Conservation (phyloP, 495 filamentous ascomycete genomes). For the Xylaria grammica region DNA sequence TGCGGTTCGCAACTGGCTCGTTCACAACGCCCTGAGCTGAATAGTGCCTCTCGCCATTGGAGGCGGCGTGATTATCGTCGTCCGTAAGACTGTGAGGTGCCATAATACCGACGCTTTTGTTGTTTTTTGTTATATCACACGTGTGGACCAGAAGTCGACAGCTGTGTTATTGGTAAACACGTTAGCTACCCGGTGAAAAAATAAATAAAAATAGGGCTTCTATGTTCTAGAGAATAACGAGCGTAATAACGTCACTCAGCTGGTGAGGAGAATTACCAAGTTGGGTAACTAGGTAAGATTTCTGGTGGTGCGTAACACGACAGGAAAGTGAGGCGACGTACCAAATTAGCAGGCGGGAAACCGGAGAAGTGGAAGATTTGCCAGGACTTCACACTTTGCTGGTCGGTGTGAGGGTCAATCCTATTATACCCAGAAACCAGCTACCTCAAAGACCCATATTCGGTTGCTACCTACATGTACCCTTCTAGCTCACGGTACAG, state of each 20-base stretch:
- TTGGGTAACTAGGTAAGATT: neutral
- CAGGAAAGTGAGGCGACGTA: neutral
- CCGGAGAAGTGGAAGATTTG: constrained; percentile 8
- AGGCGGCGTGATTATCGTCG: constrained; percentile 28
- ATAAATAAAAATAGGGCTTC: neutral
- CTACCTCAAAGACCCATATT: constrained; percentile 1
- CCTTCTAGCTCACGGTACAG: constrained; percentile 9
- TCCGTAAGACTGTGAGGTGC: constrained; percentile 14
- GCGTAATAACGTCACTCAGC: neutral
- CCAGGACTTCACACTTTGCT: constrained; percentile 6
- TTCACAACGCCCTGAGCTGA: neutral
- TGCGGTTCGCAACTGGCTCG: neutral
- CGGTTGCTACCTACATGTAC: constrained; percentile 5
- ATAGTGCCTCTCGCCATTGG: constrained; percentile 20
- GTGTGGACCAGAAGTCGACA: neutral
- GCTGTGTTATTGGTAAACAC: neutral
- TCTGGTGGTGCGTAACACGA: neutral
- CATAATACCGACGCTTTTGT: neutral
- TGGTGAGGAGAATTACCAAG: neutral
- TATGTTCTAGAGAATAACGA: neutral
- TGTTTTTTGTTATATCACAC: neutral
- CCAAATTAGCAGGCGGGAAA: constrained; percentile 1
- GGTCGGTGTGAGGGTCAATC: constrained; percentile 17
- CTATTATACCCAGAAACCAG: constrained; percentile 2
- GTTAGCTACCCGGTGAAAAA: neutral